Base-by-base conservation (phyloP, 148 eudicot species). In the Rhododendron mucronatum region DNA sequence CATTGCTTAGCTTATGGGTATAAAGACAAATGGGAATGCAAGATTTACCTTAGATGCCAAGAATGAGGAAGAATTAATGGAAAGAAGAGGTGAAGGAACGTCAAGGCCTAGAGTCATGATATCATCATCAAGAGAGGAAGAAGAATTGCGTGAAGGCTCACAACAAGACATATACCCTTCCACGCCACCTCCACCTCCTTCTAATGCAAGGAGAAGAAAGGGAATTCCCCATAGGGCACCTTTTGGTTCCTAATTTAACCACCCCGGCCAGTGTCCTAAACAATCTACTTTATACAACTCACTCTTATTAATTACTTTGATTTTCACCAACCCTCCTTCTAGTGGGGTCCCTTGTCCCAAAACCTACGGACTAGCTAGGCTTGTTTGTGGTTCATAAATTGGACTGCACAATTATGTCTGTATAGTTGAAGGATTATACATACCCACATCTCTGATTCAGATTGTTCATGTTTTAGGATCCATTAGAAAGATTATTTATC, bases 141-240 rank as follows among this genome's bases (percentile, higher is more conserved):
- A 91, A 71, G 90, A 90, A 87, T 89, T 91, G 93, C 92, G 90
- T 89, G 95, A 90, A 88, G 91, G 91, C 84, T 88, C 88, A 89
- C 92, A 91, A 87, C 90, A 92, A 23, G 91, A 88, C 15, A 89
- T 75, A 84, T 87, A 90, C 89, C 92, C 95, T 86, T 89, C 91
- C 90, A 90, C 93, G 79, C 92, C 95, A 59, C 86, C 94, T 78
- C 93, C 95, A 69, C 74, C 90, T 83, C 91, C 96, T 81, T 81
- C 90, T 35, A 91, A 55, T 91, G 89, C 92, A 83, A 90, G 96
- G 86, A 92, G 97, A 90, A 94, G 99, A 90, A 96, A 96, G 84
- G 96, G 99, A 86, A 92, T 96, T 88, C 99, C 99, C 87, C 99
- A 91, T 79, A 91, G 99, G 48, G 99, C 99, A 33, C 99, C 99